Evolutionary conservation across 495 filamentous ascomycete species (phyloP), one percentile per base, ranked within the genome.

Genomic region (Staphylotrichum tortipilum): DNA sequence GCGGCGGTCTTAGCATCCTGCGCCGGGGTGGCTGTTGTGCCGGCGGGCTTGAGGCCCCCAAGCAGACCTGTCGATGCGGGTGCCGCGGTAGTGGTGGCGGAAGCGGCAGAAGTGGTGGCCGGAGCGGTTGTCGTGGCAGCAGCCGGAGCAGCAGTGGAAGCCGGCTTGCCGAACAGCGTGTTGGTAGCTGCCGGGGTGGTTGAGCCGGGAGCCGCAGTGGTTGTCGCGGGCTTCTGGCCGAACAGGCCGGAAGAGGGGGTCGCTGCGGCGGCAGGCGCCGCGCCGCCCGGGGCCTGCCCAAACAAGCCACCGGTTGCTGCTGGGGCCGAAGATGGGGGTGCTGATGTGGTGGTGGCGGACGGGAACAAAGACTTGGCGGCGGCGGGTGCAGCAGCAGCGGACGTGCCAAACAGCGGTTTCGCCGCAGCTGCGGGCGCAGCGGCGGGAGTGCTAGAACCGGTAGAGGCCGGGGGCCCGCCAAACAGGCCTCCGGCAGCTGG

Each of bases 1-100:
- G 70, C 51, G 24, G 63, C 49, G 29, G 64, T 54, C 19, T 57
- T 48, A 3, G 51, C 37, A 21, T 61, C 50, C 26, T 65, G 53
- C 28, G 44, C 41, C n/a, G 52, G 36, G 6, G 52, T 36, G 15
- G 56, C 49, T 2, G 55, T 45, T 17, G 58, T 45, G 9, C 58
- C 51, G 9, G 64, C 49, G n/a, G 62, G 31, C 28, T 53, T 52
- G 47, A 58, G 29, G 21, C 52, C 36, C 11, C 47, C 60, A 37
- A 73, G 69, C 0, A 69, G 47, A 38, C 53, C 55, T 5, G 63
- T 59, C 4, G 55, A 8, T 7, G 52, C 23, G n/a, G 52, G 43
- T n/a, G 53, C 39, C 5, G 50, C 12, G 8, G 59, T 46, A 8
- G 59, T 40, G 9, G 50, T 35, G 7, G 53, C 24, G 9, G 55